Conservation (phyloP, 805 yeast genomes). For the Nakazawaea molendinolei region DNA sequence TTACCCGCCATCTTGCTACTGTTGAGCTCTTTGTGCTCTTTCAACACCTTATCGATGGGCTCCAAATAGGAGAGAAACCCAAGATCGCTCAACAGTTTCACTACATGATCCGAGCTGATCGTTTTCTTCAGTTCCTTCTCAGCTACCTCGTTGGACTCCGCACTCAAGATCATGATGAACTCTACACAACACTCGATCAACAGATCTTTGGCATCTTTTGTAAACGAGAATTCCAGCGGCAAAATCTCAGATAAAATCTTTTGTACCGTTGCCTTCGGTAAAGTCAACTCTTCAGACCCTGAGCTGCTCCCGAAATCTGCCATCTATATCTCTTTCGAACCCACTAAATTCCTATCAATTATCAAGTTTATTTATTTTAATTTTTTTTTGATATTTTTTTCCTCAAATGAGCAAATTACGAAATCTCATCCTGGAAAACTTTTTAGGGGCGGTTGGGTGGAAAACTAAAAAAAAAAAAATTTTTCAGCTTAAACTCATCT, state of each 20-base stretch:
- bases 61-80: conserved; percentile 85
- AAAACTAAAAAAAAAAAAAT: background rate
- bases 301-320: conserved; percentile 6
- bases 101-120: conserved; percentile 92
- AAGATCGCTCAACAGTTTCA: conserved; percentile 78
- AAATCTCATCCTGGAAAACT: background rate
- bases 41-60: conserved; percentile 69
- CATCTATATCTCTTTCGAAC: too few relatives aligned
- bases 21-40: conserved; percentile 74
- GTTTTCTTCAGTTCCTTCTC: conserved; percentile 95
- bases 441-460: background rate
- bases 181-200: conserved; percentile 94
- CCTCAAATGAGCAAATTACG: background rate
- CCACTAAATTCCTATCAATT: background rate
- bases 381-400: background rate
- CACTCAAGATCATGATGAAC: conserved; percentile 88
- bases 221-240: conserved; percentile 80
- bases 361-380: background rate
- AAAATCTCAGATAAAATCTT: conserved; percentile 87
- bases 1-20: conserved; percentile 77
- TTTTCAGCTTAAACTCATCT: too few relatives aligned
- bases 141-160: conserved; percentile 92
- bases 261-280: conserved; percentile 80
- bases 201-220: conserved; percentile 92
- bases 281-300: conserved; percentile 25